Evolutionary conservation across 148 eudicot species (phyloP), one percentile per base, ranked within the genome.

Genomic region (Spergularia bocconei): DNA sequence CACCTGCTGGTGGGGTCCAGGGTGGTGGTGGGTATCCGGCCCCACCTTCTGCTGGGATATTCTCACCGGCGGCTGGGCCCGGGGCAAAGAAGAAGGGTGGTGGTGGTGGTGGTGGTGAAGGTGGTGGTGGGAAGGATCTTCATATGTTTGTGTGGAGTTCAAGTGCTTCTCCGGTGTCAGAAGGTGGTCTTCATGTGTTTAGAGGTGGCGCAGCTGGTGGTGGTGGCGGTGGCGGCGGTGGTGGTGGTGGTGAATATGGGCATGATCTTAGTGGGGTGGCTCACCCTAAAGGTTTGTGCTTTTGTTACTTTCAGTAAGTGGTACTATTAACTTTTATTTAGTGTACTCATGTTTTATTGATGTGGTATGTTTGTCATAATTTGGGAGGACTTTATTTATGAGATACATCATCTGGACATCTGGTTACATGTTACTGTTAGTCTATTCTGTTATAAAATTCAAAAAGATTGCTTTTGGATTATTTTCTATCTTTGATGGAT

Each of bases 101-200:
- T 29, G 79, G 36, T 70, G 88, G 84, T 20, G 84, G 20, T 48
- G 88, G 80, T 14, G 88, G 63, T 29, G 57, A 11, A 48, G 39
- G n/a, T 50, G 70, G 53, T 5, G 52, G 82, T 56, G 91, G 93
- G 10, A 90, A 84, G 63, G 98, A 89, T 82, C 85, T 91, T 59
- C 79, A 77, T 69, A 77, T 77, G 79, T 77, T 58, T 77, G 79
- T 77, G 0, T 77, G 79, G 79, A 77, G 79, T 61, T 69, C 79
- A 59, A 77, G 74, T 77, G 79, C 79, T 44, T 77, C 79, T 0
- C 79, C 79, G 7, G 79, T 77, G 48, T 77, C 79, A 0, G 79
- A 93, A 77, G 97, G 97, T 0, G 98, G 98, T 41, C 82, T 94
- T 70, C 97, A 92, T 82, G 98, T 93, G 13, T 93, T 89, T 77